Base-by-base conservation (phyloP, 192 early-diverging fungal species). In the Coemansia sp. region DNA sequence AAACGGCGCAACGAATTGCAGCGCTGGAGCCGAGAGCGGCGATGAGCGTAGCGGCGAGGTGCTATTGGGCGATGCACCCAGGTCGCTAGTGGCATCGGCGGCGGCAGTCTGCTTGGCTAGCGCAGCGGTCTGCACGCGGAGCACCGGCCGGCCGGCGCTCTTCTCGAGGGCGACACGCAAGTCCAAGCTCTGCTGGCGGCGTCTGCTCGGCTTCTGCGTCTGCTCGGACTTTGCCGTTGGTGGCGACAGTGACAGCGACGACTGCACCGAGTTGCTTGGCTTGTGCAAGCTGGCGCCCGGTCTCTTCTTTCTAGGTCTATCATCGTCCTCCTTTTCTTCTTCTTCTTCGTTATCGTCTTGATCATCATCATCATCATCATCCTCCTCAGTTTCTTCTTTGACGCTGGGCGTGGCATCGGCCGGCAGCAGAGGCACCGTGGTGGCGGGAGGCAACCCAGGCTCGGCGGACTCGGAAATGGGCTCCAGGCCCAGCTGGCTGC, bases 401-500 rank as follows among this genome's bases (percentile, higher is more conserved):
- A 16, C 62, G 26, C n/a, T 35, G 24, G 40, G 7, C 28, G 53
- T 38, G 23, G 21, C 34, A 24, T 67, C 65, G 13, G 36, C 62
- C 3, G 51, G 46, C 36, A 46, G 24, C 51, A 53, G 61, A 26
- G 39, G 62, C 9, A 35, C 61, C 48, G 8, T 45, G 34, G 33
- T 24, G 18, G 43, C 35, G 18, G 46, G 24, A 7, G 26, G n/a
- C 28, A 58, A 3, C 3, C 18, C n/a, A 34, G 62, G 48, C 57
- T 71, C 74, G 50, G 62, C 60, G 11, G 58, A 23, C 46, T 82
- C 70, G 13, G 76, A 51, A 18, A 83, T 35, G 18, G 83, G 80
- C 65, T 84, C 83, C 60, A 89, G 59, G 7, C 87, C 88, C 37
- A 87, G 71, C 73, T 85, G 67, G 18, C 60, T 71, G 59, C 88